Base-by-base conservation (phyloP, 2,329 filamentous ascomycete genomes). In the Cryphonectria parasitica region DNA sequence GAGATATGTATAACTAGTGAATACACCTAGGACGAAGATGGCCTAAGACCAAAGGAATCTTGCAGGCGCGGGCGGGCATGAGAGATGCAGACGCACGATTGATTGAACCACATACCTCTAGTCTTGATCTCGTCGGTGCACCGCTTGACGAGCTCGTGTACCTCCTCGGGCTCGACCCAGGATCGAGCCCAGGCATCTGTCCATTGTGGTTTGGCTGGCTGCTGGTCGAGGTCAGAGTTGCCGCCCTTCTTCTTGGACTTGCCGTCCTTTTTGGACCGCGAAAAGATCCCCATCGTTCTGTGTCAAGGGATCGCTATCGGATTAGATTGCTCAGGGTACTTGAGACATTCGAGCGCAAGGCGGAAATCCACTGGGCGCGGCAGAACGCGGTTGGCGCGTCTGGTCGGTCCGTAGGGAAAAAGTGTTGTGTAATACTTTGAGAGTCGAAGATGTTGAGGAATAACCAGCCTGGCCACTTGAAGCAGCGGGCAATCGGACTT, bases 81-180 rank as follows among this genome's bases (percentile, higher is more conserved):
- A 41, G 28, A n/a, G 43, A n/a, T 19, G 22, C 58, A 13, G 52
- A 36, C 36, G 39, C 45, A 41, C 65, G 41, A 45, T 54, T 61
- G 60, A 74, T 54, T 49, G 36, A 45, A 74, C 74, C 72, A 82
- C 89, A 76, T 89, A 97, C 95, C 95, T 92, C 95, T 89, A 72
- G 92, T 91, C 84, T 98, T 99, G 80, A 99, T 88, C 83, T 99
- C 96, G 69, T 90, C 87, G 15, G 95, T 97, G 83, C 94, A 98
- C 75, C 90, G 89, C 78, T 90, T 88, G 66, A 98, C 85, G 73
- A 99, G 84, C 78, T 97, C 94, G 77, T 95, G 91, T 64, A 99
- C 90, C 83, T 99, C 96, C 75, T 97, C 94, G 6, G 95, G 92
- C 67, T 93, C 91, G 74, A 99, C 91, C 63, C 90, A 89, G 68